A percentile compares a stretch with the other conserved stretches of the same genome.
Conservation (phyloP, 768 basidiomycete species). For the Hemileccinum impolitum region DNA sequence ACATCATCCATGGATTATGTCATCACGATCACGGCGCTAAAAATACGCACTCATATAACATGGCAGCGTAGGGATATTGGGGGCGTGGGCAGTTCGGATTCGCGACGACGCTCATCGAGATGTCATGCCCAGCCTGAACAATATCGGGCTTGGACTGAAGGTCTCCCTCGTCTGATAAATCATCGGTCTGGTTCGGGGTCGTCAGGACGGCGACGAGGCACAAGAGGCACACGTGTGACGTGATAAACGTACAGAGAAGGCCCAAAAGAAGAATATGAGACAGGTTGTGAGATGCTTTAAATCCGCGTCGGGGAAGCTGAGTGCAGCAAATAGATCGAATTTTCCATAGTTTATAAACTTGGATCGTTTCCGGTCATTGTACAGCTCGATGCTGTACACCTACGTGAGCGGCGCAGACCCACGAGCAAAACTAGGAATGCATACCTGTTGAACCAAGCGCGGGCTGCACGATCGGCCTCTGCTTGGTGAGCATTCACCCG, state of each 20-base stretch:
- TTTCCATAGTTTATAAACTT: constrained; percentile 37
- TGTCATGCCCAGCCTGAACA: constrained; percentile 31
- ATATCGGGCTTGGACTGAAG: constrained; percentile 34
- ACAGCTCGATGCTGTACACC: constrained; percentile 28
- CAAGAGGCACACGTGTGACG: not conserved
- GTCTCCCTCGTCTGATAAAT: constrained; percentile 36
- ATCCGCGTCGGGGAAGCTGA: constrained; percentile 39
- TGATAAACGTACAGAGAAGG: constrained; percentile 31
- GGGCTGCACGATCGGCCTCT: constrained; percentile 32
- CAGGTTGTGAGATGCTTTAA: constrained; percentile 33
- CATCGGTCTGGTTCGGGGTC: constrained; percentile 28
- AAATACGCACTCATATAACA: constrained; percentile 36
- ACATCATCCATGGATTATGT: constrained; percentile 4
- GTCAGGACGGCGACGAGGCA: constrained; percentile 3
- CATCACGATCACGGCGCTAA: constrained; percentile 1
- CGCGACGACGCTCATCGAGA: constrained; percentile 29
- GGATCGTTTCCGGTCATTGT: constrained; percentile 33
- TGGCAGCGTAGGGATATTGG: constrained; percentile 35
- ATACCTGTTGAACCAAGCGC: constrained; percentile 35
- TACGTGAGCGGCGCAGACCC: not conserved
- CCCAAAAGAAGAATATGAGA: constrained; percentile 39
- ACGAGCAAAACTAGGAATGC: not conserved
- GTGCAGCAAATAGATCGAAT: constrained; percentile 38
- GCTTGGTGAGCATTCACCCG: constrained; percentile 32
- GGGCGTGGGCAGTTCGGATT: constrained; percentile 29